Base-by-base conservation (phyloP, 257 asterid species). In the Gentiana macrophylla region DNA sequence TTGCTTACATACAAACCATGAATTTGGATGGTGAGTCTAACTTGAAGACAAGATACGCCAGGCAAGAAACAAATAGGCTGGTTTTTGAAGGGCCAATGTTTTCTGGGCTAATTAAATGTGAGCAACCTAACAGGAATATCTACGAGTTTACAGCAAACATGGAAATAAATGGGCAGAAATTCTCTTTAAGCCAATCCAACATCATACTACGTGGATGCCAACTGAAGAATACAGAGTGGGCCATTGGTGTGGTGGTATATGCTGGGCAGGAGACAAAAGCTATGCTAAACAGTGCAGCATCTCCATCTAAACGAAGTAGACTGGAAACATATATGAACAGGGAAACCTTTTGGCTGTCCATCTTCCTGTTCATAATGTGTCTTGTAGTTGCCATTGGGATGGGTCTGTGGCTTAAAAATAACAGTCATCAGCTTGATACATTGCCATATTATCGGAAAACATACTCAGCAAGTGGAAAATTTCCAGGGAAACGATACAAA, bases 241-340 rank as follows among this genome's bases (percentile, higher is more conserved):
- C 82, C 32, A 63, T 85, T 54, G 99, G 99, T 15, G 94, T 92
- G 66, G 97, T 82, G 72, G 97, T 92, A 69, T 92, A 92, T 80
- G 97, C 99, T 48, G 97, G 97, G 52, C 90, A 83, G 67, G 97
- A 88, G 68, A 88, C 99, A 11, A 92, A 92, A 76, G 99, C 99
- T 34, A 88, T 92, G 99, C 67, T 85, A 68, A 92, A 92, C 67
- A 92, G 95, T 79, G 89, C 99, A 50, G 76, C 75, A 68, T 81
- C 93, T 45, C 91, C 99, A 56, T 75, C 95, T 56, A 92, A 92
- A 72, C 69, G 99, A 74, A 92, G 99, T 84, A 79, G 94, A 71
- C 77, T 92, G 69, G 99, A 92, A 66, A 78, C 91, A 54, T 83
- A 85, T 75, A 92, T 92, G 99, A 92, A 92, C 68, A 67, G 97